Conservation (phyloP, 2,329 filamentous ascomycete species). For the Penicillium occitanis region DNA sequence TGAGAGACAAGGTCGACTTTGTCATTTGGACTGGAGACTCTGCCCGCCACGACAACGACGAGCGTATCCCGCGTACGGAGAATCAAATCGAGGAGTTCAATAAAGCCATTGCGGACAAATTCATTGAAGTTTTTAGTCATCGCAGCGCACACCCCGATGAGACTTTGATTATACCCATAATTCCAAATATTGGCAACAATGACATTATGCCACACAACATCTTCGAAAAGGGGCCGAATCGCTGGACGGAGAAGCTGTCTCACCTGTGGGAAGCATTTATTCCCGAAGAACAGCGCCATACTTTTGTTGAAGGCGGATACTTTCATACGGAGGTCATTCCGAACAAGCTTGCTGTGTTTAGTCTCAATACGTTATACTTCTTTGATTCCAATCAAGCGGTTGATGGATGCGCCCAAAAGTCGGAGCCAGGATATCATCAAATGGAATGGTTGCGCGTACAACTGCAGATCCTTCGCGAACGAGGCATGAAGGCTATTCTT, state of each 20-base stretch:
- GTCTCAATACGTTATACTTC: conserved; percentile 94
- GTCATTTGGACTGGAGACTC: conserved; percentile 92
- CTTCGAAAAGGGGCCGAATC: conserved; percentile 78
- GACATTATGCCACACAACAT: conserved; percentile 98
- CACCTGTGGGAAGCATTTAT: conserved; percentile 84
- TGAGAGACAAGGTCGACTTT: conserved; percentile 81
- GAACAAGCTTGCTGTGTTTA: conserved; percentile 80
- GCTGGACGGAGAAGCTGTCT: conserved; percentile 75
- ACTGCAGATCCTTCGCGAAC: conserved; percentile 74
- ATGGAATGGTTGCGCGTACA: conserved; percentile 95
- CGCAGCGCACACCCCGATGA: conserved; percentile 52
- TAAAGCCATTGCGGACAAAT: conserved; percentile 70
- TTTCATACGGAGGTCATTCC: conserved; percentile 92
- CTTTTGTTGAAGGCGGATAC: conserved; percentile 91
- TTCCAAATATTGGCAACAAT: conserved; percentile 95
- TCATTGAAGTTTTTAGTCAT: conserved; percentile 69
- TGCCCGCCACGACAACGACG: conserved; percentile 85
- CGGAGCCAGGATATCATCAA: conserved; percentile 87
- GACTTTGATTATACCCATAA: conserved; percentile 70
- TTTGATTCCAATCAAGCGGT: conserved; percentile 92
- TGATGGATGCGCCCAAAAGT: conserved; percentile 76
- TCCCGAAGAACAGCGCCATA: conserved; percentile 85
- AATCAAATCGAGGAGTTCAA: conserved; percentile 79
- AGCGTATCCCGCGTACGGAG: conserved; percentile 70
- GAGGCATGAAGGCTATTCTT: conserved; percentile 90